phyloP scores from a whole-genome alignment of 352 stramenopile genomes.

The Globisporangium cystogenes region DNA sequence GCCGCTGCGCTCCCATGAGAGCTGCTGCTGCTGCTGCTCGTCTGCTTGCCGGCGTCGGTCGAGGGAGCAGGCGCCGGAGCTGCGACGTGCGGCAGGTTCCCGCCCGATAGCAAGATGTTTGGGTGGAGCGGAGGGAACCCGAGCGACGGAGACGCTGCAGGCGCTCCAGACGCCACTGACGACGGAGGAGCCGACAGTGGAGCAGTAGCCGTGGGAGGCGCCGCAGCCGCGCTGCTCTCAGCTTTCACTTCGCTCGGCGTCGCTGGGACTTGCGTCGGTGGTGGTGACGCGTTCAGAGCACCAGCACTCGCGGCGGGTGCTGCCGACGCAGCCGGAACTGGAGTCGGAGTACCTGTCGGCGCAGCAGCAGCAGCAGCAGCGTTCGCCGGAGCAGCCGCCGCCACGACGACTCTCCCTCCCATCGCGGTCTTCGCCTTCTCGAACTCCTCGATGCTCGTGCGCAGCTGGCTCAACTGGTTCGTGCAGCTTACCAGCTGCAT shows the following conservation, averaged over 20 bases:
- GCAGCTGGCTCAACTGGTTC: conserved; percentile 79
- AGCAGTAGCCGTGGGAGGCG: neutral
- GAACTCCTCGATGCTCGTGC: conserved; percentile 65
- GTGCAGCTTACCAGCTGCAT: conserved; percentile 73
- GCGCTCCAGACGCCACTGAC: conserved; percentile 5
- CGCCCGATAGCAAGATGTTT: neutral
- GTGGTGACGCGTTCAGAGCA: conserved; percentile 1
- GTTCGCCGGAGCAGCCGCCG: neutral
- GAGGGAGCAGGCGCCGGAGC: neutral
- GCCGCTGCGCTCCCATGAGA: neutral
- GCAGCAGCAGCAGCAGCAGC: neutral
- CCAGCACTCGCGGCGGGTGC: neutral
- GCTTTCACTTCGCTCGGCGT: neutral
- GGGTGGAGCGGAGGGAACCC: conserved; percentile 39
- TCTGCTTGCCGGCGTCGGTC: neutral
- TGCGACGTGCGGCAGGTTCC: neutral
- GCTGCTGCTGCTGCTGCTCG: neutral
- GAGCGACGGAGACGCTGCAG: conserved; percentile 18
- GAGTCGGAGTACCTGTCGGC: neutral
- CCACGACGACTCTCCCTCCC: neutral
- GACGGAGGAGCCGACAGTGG: neutral
- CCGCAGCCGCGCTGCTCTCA: conserved; percentile 7
- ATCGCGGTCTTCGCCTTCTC: conserved; percentile 40
- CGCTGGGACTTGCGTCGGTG: neutral
- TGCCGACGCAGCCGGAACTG: neutral